Conservation (phyloP, 2,329 filamentous ascomycete genomes). For the Colletotrichum ledebouriae region DNA sequence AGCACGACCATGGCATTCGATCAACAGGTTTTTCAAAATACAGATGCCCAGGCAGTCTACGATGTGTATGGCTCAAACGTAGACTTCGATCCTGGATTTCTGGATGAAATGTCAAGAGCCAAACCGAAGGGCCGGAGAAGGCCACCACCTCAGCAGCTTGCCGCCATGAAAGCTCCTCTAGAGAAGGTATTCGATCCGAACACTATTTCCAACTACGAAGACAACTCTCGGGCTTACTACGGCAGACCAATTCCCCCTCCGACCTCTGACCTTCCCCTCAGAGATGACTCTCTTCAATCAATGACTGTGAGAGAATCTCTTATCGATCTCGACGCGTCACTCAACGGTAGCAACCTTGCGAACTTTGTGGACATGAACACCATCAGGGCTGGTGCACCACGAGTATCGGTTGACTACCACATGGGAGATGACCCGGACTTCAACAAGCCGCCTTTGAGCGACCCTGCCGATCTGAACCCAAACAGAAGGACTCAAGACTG, state of each 20-base stretch:
- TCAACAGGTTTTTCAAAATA: slow-evolving; percentile 65
- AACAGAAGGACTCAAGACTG: slow-evolving; percentile 68
- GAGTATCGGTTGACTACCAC: slow-evolving; percentile 62
- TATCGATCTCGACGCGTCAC: slow-evolving; percentile 74
- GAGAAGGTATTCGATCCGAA: slow-evolving; percentile 77
- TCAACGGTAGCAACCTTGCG: slow-evolving; percentile 68
- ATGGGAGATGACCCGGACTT: slow-evolving; percentile 49
- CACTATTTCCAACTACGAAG: slow-evolving; percentile 73
- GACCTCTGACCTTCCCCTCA: slow-evolving; percentile 69
- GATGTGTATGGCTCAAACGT: slow-evolving; percentile 72
- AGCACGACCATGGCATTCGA: slow-evolving; percentile 76
- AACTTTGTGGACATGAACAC: slow-evolving; percentile 73
- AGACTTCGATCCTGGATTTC: slow-evolving; percentile 62
- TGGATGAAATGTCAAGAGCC: slow-evolving; percentile 62
- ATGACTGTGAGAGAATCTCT: slow-evolving; percentile 71
- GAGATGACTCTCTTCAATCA: slow-evolving; percentile 66
- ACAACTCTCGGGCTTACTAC: slow-evolving; percentile 74
- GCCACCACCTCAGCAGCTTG: slow-evolving; percentile 70
- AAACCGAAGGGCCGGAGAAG: slow-evolving; percentile 67
- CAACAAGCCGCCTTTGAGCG: slow-evolving; percentile 67
- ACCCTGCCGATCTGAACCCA: slow-evolving; percentile 67
- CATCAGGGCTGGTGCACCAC: slow-evolving; percentile 64
- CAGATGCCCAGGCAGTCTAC: slow-evolving; percentile 70
- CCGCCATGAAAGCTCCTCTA: slow-evolving; percentile 69
- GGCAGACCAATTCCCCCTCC: slow-evolving; percentile 59